These are phyloP conservation scores for Dendrobium catenatum DNA, from an alignment of 106 monocot genomes.

Conservation along the genomic window DNA sequence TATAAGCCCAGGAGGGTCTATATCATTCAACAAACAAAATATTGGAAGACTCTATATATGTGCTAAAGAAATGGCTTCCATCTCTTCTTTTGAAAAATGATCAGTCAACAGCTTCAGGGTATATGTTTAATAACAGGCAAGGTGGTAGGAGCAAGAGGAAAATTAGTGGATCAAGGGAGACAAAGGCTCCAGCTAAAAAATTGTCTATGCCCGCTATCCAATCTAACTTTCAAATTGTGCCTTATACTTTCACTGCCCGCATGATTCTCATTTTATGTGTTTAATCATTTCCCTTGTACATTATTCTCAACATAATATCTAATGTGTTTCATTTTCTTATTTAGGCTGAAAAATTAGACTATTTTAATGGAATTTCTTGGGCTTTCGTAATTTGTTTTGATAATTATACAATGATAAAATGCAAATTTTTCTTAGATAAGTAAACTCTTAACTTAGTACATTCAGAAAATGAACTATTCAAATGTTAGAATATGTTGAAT, in stretches of 20 bases:
- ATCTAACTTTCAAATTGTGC: constrained; percentile 5
- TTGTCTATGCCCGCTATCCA: neutral
- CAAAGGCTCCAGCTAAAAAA: neutral
- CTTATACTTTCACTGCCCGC: constrained; percentile 44
- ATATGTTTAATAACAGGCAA: neutral
- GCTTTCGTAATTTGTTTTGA: neutral
- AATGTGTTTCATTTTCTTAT: neutral
- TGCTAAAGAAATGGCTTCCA: constrained; percentile 5
- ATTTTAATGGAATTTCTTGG: neutral
- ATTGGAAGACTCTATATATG: constrained; percentile 17
- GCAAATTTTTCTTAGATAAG: neutral
- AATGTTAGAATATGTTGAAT: neutral
- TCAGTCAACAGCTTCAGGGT: neutral
- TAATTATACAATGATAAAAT: neutral
- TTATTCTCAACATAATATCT: neutral
- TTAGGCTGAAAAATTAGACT: neutral
- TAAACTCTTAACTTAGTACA: neutral
- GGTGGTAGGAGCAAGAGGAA: constrained; percentile 15
- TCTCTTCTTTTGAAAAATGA: constrained; percentile 1
- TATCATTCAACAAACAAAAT: constrained; percentile 17
- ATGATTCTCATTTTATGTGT: constrained; percentile 86
- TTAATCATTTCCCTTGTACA: neutral
- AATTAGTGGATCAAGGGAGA: constrained; percentile 14
- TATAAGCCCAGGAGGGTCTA: constrained; percentile 14
- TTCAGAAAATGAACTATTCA: neutral